phyloP scores from a whole-genome alignment of 345 rosid species.

The Anastatica hierochuntica region DNA sequence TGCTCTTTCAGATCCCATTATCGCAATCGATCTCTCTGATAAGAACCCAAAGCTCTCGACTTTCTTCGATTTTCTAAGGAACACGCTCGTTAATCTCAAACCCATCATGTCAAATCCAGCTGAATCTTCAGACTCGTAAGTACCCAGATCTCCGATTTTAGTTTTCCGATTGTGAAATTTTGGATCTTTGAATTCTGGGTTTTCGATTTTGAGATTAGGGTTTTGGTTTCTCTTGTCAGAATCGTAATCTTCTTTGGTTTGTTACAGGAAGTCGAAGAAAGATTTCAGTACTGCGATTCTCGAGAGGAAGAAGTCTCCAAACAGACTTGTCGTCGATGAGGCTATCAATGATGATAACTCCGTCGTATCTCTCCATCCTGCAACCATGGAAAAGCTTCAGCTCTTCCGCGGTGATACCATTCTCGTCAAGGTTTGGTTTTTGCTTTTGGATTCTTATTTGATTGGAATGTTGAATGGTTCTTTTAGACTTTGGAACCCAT shows the following conservation, averaged over 20 bases:
- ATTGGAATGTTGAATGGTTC: no score
- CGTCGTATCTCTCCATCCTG: no score
- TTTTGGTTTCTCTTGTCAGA: constrained; percentile 3
- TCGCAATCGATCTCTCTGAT: no score
- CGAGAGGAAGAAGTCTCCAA: constrained; percentile 88
- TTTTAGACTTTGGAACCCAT: no score
- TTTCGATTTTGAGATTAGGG: constrained; percentile 14
- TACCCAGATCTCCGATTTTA: constrained; percentile 35
- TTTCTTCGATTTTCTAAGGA: constrained; percentile 6
- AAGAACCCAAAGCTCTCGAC: constrained; percentile 23
- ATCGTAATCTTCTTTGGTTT: background rate
- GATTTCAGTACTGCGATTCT: constrained; percentile 92
- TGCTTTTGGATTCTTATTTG: no score
- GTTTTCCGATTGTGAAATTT: background rate
- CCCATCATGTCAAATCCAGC: constrained; percentile 57
- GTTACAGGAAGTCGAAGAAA: constrained; percentile 62
- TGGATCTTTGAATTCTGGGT: no score
- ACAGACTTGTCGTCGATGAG: constrained; percentile 89
- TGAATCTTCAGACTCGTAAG: constrained; percentile 90
- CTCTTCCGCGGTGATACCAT: constrained; percentile 96
- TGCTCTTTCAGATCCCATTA: constrained; percentile 22
- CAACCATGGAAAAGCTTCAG: constrained; percentile 99
- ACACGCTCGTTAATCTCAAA: constrained; percentile 7
- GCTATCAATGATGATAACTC: constrained; percentile 28
- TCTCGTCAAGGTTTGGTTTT: constrained; percentile 58